phyloP scores from a whole-genome alignment of 352 stramenopile genomes.

The Globisporangium orthogonon region DNA sequence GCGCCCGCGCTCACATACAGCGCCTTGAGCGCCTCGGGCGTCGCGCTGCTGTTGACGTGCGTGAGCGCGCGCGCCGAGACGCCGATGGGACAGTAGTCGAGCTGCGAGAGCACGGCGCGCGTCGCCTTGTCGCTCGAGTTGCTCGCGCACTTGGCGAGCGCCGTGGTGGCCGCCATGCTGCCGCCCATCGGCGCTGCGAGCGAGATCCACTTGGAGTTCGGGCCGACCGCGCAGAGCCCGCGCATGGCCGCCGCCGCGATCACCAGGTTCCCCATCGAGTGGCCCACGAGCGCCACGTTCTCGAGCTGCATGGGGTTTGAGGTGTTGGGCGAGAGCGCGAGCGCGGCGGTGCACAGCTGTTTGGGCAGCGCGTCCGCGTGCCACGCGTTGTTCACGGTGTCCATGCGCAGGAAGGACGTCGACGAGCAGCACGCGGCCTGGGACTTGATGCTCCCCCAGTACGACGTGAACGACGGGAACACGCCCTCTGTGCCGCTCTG shows the following conservation, averaged over 20 bases:
- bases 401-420: slow-evolving; percentile 26
- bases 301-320: slow-evolving; percentile 5
- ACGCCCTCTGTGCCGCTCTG: background rate
- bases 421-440: slow-evolving; percentile 20
- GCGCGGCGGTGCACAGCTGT: slow-evolving; percentile 16
- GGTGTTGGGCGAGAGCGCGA: slow-evolving; percentile 10
- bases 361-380: slow-evolving; percentile 18
- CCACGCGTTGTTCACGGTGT: slow-evolving; percentile 23
- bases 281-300: slow-evolving; percentile 3
- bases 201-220: slow-evolving; percentile 33
- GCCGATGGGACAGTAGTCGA: background rate
- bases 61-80: background rate
- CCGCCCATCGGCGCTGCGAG: slow-evolving; percentile 26
- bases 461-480: slow-evolving; percentile 3
- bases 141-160: slow-evolving; percentile 5
- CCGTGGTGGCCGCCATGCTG: slow-evolving; percentile 17
- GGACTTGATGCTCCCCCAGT: slow-evolving; percentile 19
- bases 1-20: slow-evolving; percentile 13
- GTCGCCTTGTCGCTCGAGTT: background rate
- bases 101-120: background rate
- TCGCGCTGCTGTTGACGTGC: background rate
- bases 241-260: slow-evolving; percentile 18
- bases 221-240: slow-evolving; percentile 21
- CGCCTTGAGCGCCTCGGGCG: background rate
- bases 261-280: slow-evolving; percentile 34